Percentiles rank a stretch among this genome's conserved stretches.
Conservation (phyloP, 768 basidiomycete species). For the Mycena vulgaris region DNA sequence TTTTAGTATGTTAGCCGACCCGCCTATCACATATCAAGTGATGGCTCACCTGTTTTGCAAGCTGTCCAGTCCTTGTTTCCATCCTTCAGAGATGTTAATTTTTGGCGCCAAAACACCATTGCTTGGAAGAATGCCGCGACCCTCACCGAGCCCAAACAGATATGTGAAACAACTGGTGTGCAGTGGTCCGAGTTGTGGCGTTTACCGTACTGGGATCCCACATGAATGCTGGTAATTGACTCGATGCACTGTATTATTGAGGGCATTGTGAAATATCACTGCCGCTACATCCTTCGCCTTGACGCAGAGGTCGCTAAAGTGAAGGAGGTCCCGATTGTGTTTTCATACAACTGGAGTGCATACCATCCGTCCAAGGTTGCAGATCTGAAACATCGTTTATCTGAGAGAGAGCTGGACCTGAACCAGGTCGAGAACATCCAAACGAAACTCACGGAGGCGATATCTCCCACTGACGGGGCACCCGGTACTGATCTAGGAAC, state of each 20-base stretch:
- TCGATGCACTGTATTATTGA: slow-evolving; percentile 48
- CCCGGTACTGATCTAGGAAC: neutral
- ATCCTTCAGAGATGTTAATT: slow-evolving; percentile 7
- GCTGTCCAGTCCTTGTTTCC: too few relatives aligned
- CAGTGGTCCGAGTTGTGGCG: too few relatives aligned
- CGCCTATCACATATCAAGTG: too few relatives aligned
- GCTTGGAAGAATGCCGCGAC: slow-evolving; percentile 11
- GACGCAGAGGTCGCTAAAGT: slow-evolving; percentile 1
- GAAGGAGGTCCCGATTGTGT: neutral
- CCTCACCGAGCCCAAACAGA: slow-evolving; percentile 19
- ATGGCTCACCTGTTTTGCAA: slow-evolving; percentile 15
- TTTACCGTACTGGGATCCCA: too few relatives aligned
- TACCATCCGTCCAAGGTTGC: neutral
- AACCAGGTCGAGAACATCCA: neutral
- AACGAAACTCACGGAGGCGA: neutral
- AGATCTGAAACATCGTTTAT: neutral
- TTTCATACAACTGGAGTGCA: slow-evolving; percentile 1
- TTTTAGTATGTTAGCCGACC: too few relatives aligned
- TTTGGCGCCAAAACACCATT: slow-evolving; percentile 21
- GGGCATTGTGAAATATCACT: slow-evolving; percentile 39
- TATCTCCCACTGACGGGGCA: neutral
- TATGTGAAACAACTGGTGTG: slow-evolving; percentile 36
- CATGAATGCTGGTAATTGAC: slow-evolving; percentile 46
- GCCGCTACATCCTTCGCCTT: slow-evolving; percentile 27
- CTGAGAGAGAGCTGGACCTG: neutral